Evolutionary conservation across 2,329 filamentous ascomycete species (phyloP), one percentile per base, ranked within the genome.

Genomic region (Fusarium papillatum): DNA sequence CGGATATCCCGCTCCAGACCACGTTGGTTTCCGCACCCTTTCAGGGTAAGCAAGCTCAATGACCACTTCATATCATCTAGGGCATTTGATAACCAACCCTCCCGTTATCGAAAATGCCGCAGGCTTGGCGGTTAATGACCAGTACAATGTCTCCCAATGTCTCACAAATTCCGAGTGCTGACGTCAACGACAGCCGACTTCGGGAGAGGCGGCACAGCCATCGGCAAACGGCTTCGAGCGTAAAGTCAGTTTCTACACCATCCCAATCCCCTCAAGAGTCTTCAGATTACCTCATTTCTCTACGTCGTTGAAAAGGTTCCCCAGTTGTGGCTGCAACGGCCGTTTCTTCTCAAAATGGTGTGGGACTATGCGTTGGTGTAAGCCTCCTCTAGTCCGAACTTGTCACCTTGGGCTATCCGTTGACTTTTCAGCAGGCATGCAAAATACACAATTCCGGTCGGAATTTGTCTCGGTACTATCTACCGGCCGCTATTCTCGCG

Each of bases 321-420:
- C 4, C 7, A 1, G 7, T 14, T 48, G 22, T 26, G 43, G 43
- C 43, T 48, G 34, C 34, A 41, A 26, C 57, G 31, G 4, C 53
- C 7, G 13, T 17, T 36, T 60, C 4, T 55, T 53, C 11, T 36
- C 82, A 83, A 26, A 64, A 79, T 66, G 77, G 77, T 74, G 17
- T 75, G 67, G 68, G 75, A 79, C 62, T 79, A 79, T 68, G 77
- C 74, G 34, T 55, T 74, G 57, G 77, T 79, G 77, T 79, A 77
- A 39, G 26, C 26, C 26, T 29, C 26, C 26, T 29, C 26, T 29
- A 29, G 26, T 29, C 26, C 26, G 26, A 29, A 29, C 26, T 29
- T 29, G 26, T 29, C 26, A 29, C 26, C 24, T 29, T 29, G 7
- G 26, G 26, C 7, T 29, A 29, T 29, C 4, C 11, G 7, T 14